A percentile compares a stretch with the other conserved stretches of the same genome.
Conservation (phyloP, 768 basidiomycete species). For the Phanerodontia chrysosporium region DNA sequence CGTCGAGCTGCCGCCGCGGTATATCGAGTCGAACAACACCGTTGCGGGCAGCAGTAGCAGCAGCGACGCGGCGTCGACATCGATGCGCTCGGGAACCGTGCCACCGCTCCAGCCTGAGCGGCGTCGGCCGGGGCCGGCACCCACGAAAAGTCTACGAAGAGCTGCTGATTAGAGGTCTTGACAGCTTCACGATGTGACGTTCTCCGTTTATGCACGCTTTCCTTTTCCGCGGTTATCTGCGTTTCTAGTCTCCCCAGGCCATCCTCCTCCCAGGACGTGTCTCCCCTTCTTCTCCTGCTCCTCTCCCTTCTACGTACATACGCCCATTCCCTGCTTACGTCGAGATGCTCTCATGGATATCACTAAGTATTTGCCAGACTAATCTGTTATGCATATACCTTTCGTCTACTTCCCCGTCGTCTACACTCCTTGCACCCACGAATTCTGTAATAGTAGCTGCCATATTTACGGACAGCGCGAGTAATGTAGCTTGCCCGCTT, state of each 20-base stretch:
- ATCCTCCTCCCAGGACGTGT: too few relatives aligned
- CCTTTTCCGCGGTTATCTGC: background rate
- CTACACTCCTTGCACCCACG: background rate
- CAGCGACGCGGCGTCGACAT: background rate
- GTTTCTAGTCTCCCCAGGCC: background rate
- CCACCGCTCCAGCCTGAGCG: conserved; percentile 4
- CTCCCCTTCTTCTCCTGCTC: too few relatives aligned
- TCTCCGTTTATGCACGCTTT: background rate
- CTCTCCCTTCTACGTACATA: background rate
- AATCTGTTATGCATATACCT: background rate
- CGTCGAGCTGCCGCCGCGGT: conserved; percentile 57
- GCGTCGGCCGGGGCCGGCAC: background rate
- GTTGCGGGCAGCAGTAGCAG: background rate
- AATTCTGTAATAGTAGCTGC: background rate
- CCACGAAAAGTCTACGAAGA: conserved; percentile 6
- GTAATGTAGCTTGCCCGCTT: background rate
- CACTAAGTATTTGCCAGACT: background rate
- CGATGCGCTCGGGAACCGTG: background rate
- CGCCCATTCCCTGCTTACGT: background rate
- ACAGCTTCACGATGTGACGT: too few relatives aligned
- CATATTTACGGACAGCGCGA: background rate
- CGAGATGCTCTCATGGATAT: background rate
- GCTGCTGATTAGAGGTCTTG: conserved; percentile 1
- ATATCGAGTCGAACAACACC: conserved; percentile 20
- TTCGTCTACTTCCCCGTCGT: background rate